phyloP scores from a whole-genome alignment of 169 alveolate genomes.

The Babesia microti region DNA sequence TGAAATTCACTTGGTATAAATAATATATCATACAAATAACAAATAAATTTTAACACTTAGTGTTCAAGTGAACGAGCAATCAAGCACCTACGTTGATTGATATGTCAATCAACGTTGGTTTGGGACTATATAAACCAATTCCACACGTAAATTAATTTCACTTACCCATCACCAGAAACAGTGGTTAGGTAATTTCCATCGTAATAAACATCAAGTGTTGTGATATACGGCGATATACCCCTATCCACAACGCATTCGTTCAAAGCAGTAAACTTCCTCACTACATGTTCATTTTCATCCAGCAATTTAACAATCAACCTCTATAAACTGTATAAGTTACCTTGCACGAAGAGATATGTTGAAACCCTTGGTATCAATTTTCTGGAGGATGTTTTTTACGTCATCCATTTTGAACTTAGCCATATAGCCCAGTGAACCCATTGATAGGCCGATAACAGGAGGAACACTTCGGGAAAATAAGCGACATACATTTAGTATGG shows the following conservation, averaged over 20 bases:
- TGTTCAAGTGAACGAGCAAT: conserved; percentile 7
- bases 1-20: no score
- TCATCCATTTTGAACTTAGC: conserved; percentile 51
- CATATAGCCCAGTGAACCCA: conserved; percentile 74
- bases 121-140: no score
- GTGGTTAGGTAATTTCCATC: conserved; percentile 52
- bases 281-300: conserved; percentile 23
- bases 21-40: no score
- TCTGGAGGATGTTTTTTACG: conserved; percentile 18
- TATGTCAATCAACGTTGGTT: no score
- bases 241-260: conserved; percentile 64
- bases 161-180: conserved; percentile 61
- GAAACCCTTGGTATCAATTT: conserved; percentile 16
- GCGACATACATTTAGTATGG: conserved; percentile 77
- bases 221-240: conserved; percentile 49
- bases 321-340: no score
- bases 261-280: conserved; percentile 32
- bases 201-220: conserved; percentile 50
- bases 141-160: neutral
- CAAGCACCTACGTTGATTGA: conserved; percentile 10
- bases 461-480: conserved; percentile 65
- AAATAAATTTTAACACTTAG: no score
- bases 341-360: conserved; percentile 28
- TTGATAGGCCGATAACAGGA: conserved; percentile 65
- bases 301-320: conserved; percentile 18